A percentile compares a stretch with the other conserved stretches of the same genome.
Conservation (phyloP, 1,139 yeast genomes). For the Saccharomyces hybrid region DNA sequence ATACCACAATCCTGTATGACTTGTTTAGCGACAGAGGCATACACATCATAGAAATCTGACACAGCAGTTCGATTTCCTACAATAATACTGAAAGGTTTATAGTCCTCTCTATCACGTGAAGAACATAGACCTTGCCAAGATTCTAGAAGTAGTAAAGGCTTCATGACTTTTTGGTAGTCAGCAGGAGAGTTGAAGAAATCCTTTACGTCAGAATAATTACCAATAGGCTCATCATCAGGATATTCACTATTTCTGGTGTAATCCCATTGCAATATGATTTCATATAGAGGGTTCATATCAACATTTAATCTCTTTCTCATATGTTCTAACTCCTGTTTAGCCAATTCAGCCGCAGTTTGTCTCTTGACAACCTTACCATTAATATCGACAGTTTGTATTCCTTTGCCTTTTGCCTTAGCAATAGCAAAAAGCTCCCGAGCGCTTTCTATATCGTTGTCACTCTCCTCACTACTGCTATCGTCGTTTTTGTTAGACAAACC, state of each 20-base stretch:
- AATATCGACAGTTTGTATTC: constrained; percentile 31
- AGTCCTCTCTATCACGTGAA: constrained; percentile 57
- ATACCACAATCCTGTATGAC: constrained; percentile 46
- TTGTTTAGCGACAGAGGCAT: constrained; percentile 58
- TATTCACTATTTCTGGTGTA: constrained; percentile 49
- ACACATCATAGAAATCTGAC: constrained; percentile 83
- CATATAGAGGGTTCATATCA: constrained; percentile 67
- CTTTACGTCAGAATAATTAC: constrained; percentile 36
- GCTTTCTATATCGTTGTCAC: constrained; percentile 30
- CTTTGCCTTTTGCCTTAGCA: constrained; percentile 23
- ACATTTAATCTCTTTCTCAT: constrained; percentile 78
- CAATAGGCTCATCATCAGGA: constrained; percentile 43
- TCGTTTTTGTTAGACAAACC: constrained; percentile 11
- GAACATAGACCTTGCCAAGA: constrained; percentile 89
- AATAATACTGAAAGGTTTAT: constrained; percentile 56
- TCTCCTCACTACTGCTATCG: constrained; percentile 32
- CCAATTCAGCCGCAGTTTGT: constrained; percentile 30
- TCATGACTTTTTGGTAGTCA: constrained; percentile 61
- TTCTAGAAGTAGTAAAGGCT: constrained; percentile 77
- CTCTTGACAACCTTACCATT: constrained; percentile 25
- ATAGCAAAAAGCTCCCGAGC: constrained; percentile 33
- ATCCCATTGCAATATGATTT: constrained; percentile 68
- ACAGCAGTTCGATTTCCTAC: constrained; percentile 77
- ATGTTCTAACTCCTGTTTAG: constrained; percentile 61
- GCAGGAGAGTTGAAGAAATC: constrained; percentile 44